Conservation (phyloP, 805 yeast species). For the Sporopachydermia lactativora region DNA sequence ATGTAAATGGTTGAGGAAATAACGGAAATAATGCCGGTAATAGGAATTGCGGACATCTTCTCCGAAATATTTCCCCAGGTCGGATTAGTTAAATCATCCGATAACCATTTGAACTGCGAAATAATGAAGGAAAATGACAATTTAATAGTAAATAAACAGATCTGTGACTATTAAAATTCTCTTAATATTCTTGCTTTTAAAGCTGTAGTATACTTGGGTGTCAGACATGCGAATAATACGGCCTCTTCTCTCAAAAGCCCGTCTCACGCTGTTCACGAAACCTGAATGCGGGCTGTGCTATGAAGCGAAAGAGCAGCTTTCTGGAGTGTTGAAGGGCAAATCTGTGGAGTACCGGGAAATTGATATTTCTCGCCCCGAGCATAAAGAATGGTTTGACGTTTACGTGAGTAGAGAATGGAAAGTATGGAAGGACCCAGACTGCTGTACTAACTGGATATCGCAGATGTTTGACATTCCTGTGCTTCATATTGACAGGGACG, state of each 20-base stretch:
- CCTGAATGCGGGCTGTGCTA: neutral
- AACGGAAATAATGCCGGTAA: no score
- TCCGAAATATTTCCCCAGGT: no score
- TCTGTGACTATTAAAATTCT: no score
- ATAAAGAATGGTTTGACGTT: slow-evolving; percentile 20
- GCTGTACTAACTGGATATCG: neutral
- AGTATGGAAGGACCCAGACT: neutral
- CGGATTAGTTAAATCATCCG: no score
- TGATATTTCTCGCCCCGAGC: slow-evolving; percentile 19
- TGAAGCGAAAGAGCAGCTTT: neutral
- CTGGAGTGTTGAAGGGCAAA: neutral
- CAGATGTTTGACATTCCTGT: slow-evolving; percentile 1
- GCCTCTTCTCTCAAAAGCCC: neutral
- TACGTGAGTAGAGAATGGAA: slow-evolving; percentile 12
- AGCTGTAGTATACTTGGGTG: no score
- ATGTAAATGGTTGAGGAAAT: no score
- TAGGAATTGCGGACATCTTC: no score
- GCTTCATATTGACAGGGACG: slow-evolving; percentile 1
- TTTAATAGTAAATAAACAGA: no score
- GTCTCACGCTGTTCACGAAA: neutral
- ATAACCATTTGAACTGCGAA: no score
- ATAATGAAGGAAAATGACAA: no score
- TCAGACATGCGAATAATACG: neutral
- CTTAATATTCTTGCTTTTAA: no score
- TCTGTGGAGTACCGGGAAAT: slow-evolving; percentile 11